Conservation (phyloP, 75 land plant species). For the Cryptomeria japonica region DNA sequence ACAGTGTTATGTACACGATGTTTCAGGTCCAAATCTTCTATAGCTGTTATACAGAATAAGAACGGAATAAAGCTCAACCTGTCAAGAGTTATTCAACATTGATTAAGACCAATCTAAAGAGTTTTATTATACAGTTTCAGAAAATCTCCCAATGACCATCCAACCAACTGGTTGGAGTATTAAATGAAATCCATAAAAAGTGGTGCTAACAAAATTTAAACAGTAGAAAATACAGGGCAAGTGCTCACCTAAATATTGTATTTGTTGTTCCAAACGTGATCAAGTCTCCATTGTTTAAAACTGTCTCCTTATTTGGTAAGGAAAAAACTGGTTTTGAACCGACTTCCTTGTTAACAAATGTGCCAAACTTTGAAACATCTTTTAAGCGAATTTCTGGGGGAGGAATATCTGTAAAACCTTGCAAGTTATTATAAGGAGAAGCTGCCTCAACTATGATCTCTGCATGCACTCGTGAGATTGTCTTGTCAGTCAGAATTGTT, state of each 20-base stretch:
- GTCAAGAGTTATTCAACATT: constrained; percentile 20
- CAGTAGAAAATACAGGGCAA: neutral
- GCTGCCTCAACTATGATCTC: constrained; percentile 65
- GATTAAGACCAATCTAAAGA: neutral
- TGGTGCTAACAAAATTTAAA: neutral
- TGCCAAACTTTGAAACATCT: constrained; percentile 95
- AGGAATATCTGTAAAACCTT: constrained; percentile 17
- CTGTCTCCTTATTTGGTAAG: constrained; percentile 43
- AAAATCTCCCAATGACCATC: neutral
- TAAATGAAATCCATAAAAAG: neutral
- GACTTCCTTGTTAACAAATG: constrained; percentile 65
- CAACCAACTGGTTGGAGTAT: neutral
- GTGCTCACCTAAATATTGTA: constrained; percentile 75
- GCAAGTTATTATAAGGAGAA: constrained; percentile 16
- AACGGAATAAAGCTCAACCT: constrained; percentile 64
- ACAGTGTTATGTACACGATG: constrained; percentile 22
- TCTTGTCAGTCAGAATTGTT: constrained; percentile 69
- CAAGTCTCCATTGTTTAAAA: constrained; percentile 61
- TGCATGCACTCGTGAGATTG: constrained; percentile 87
- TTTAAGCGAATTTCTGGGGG: constrained; percentile 38
- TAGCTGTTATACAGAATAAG: constrained; percentile 32
- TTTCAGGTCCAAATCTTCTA: constrained; percentile 3
- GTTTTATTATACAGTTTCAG: neutral
- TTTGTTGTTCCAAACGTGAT: constrained; percentile 86
- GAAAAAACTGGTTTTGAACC: constrained; percentile 54